Base-by-base conservation (phyloP, 116 monocot genomes). In the Papilionanthe hybrid region DNA sequence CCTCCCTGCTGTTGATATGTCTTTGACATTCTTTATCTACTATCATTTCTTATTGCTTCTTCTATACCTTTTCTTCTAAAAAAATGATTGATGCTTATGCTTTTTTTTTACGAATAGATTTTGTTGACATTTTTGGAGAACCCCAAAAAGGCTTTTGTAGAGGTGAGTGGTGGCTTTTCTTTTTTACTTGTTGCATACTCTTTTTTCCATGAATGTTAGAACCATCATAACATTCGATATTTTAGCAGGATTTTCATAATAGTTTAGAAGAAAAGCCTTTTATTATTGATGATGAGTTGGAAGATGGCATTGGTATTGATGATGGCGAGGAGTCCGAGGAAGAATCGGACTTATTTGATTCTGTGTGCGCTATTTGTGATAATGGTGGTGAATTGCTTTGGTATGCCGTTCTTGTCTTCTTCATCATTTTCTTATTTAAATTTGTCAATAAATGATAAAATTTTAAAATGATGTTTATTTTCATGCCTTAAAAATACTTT, bases 351-450 rank as follows among this genome's bases (percentile, higher is more conserved):
- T 66, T 91, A 9, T 88, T 81, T 83, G 91, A 91, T 81, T 83
- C 84, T 66, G 84, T 89, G 72, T 91, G 91, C 82, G 80, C 86
- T 19, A 86, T 91, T 73, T 91, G 91, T 79, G 91, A 91, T 81
- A 87, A 91, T 85, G 91, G 91, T 53, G 91, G 91, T 65, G 87
- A 85, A 28, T 27, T 91, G 28, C 48, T 91, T 30, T 86, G 86
- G 91, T 91, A 91, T 56, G 82, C 15, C 30, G 76, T 42, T 75
- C 1, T 50, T 75, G 29, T 75, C 1, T 75, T 20, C 44, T 23
- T 9, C 28, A 73, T 28, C 49, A 28, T 44, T n/a, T 23, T 73
- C 23, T 43, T 42, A 22, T 69, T 29, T 41, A 69, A 69, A 5
- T 30, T 69, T 13, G 32, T 37, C 17, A 18, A 69, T 0, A 69